Evolutionary conservation across 1,284 basidiomycete species (phyloP).

Genomic region (Puccinia horiana): DNA sequence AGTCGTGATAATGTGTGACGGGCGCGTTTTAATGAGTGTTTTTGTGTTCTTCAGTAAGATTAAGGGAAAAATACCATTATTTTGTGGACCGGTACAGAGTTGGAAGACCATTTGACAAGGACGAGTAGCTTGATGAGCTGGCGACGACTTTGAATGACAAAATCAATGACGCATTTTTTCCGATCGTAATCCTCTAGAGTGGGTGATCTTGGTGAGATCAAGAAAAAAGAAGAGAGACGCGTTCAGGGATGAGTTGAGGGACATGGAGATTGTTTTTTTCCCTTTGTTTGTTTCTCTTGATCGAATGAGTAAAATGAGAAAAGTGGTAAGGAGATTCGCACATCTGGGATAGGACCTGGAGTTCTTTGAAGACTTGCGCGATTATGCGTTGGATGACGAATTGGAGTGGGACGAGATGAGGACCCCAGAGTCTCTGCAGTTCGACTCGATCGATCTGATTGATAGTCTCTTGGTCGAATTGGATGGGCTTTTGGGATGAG

Average conservation of each 20-base stretch:
- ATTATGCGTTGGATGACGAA: conserved; percentile 42
- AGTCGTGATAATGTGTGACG: neutral
- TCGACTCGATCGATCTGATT: conserved; percentile 29
- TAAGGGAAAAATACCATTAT: conserved; percentile 66
- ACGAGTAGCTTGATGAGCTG: conserved; percentile 86
- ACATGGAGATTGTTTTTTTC: neutral
- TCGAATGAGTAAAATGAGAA: neutral
- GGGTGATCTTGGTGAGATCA: conserved; percentile 16
- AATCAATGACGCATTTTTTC: conserved; percentile 78
- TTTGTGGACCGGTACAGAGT: conserved; percentile 76
- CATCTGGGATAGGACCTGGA: conserved; percentile 27
- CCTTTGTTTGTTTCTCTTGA: neutral
- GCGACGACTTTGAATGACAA: conserved; percentile 81
- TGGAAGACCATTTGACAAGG: conserved; percentile 76
- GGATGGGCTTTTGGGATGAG: neutral
- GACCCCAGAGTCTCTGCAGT: conserved; percentile 23
- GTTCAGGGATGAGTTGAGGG: neutral
- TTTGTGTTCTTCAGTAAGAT: neutral
- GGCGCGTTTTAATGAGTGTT: neutral
- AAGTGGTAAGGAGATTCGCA: neutral
- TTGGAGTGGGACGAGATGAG: conserved; percentile 48
- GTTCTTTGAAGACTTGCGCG: conserved; percentile 41
- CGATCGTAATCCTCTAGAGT: conserved; percentile 61
- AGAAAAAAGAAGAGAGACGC: neutral
- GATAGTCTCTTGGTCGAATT: conserved; percentile 22